Evolutionary conservation across 176 grass and related monocot genomes (phyloP).

Genomic region (Triticum dicoccoides): DNA sequence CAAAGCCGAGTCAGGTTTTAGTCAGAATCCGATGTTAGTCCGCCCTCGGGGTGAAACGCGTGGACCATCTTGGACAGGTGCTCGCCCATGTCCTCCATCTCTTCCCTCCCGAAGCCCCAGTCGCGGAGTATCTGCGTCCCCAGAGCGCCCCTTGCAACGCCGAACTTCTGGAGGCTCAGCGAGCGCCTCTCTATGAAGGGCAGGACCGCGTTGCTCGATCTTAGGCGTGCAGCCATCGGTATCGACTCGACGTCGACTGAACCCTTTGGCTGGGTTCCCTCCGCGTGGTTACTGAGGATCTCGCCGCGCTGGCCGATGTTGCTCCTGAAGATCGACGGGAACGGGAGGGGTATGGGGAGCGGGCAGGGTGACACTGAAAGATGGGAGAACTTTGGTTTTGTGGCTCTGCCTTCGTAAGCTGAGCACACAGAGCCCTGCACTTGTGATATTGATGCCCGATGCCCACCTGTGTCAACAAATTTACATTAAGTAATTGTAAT

Average conservation of each 20-base stretch:
- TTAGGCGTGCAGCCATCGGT: constrained; percentile 61
- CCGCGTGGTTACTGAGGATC: constrained; percentile 25
- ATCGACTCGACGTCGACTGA: constrained; percentile 62
- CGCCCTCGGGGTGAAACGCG: constrained; percentile 33
- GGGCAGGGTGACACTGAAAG: constrained; percentile 66
- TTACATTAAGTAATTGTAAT: background rate
- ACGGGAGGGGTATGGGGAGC: constrained; percentile 75
- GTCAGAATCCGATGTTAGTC: constrained; percentile 69
- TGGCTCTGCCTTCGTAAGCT: constrained; percentile 26
- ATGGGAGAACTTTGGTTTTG: constrained; percentile 63
- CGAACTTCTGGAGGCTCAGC: constrained; percentile 50
- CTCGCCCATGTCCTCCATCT: constrained; percentile 80
- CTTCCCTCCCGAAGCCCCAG: constrained; percentile 86
- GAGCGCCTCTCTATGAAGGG: constrained; percentile 75
- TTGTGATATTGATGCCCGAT: constrained; percentile 61
- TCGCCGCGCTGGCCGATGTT: constrained; percentile 60
- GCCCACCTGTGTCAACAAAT: constrained; percentile 39
- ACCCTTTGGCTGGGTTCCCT: constrained; percentile 43
- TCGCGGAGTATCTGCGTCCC: constrained; percentile 51
- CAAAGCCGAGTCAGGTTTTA: background rate
- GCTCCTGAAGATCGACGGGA: constrained; percentile 70
- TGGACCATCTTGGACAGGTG: constrained; percentile 61
- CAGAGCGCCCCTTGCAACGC: constrained; percentile 44
- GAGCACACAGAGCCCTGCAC: constrained; percentile 45
- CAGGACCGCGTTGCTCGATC: constrained; percentile 58